Evolutionary conservation across 495 filamentous ascomycete genomes (phyloP), one percentile per base, ranked within the genome.

Genomic region (Oleoguttula mirabilis): DNA sequence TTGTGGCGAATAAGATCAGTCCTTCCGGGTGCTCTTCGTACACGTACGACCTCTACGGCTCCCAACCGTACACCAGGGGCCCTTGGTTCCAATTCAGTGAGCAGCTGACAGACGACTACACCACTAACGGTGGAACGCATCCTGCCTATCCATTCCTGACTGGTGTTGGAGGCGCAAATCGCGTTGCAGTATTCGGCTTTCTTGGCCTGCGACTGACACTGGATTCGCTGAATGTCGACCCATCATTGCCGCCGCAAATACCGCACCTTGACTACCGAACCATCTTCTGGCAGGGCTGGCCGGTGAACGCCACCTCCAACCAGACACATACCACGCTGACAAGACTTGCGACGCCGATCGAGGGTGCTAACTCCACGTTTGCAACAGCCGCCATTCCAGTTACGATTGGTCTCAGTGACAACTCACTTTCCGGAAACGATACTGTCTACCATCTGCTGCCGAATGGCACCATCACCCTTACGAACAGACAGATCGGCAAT

Each of bases 241-340:
- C 76, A 1, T 66, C 68, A 27, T 60, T 77, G 10, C 75, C 76
- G 1, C 74, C 75, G 0, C 76, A 80, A 43, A 76, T 80, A 36
- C 70, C 69, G 3, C 53, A 74, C 30, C 54, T 84, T 27, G 66
- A 62, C 35, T 75, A 80, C 48, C 75, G 80, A 8, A 79, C 69
- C 10, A 75, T 84, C 61, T 80, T 80, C 64, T 84, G 72, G 68
- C 75, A 70, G 38, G 80, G 80, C 22, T 73, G 71, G 58, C 73
- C 76, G 10, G 68, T 84, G 43, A 66, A 66, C 8, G 77, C 77
- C 2, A 55, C 56, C 45, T 72, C 76, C 4, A 83, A 84, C 60
- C 61, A 66, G 36, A 79, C 77, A 0, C 76, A 82, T 47, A 84
- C 80, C 1, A 75, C 66, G 4, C 55, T 84, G 23, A 68, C 65